Base-by-base conservation (phyloP, 805 yeast species). In the Myxozyma monticola region DNA sequence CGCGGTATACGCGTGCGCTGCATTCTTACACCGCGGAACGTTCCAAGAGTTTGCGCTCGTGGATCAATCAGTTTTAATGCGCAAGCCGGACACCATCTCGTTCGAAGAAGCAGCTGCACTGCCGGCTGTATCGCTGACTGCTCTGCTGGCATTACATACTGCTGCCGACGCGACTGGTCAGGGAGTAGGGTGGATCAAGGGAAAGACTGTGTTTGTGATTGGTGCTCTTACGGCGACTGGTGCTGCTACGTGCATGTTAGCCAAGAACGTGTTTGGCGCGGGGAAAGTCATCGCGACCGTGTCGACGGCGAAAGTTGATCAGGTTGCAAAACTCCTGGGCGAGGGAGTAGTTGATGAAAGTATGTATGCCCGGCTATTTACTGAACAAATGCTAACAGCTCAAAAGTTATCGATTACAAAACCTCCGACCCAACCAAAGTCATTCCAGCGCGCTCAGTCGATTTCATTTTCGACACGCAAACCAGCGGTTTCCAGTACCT, bases 371-470 rank as follows among this genome's bases (percentile, higher is more conserved):
- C n/a, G n/a, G n/a, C n/a, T n/a, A n/a, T n/a, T n/a, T n/a, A n/a
- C n/a, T n/a, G n/a, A n/a, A n/a, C n/a, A n/a, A n/a, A n/a, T n/a
- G n/a, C n/a, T n/a, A n/a, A n/a, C n/a, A n/a, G n/a, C n/a, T n/a
- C n/a, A n/a, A n/a, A n/a, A 26, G 30, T 53, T 3, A 51, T 60
- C 26, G 63, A 60, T 36, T 60, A 60, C 49, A 48, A 54, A 33
- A 60, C 49, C 31, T 31, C 39, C 35, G 54, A 53, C 18, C 49
- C 56, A 17, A 22, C 45, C 15, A 51, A 48, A 26, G 56, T 33
- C 21, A 37, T 60, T 26, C 46, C 50, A 31, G 43, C 50, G 25
- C 29, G 36, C 8, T 40, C 48, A 2, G 47, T 60, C 8, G 64
- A 60, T 37, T 30, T 50, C 24, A 45, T 56, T 17, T 50, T 40